phyloP scores from a whole-genome alignment of 2,329 filamentous ascomycete species.

The Colletotrichum sidae region DNA sequence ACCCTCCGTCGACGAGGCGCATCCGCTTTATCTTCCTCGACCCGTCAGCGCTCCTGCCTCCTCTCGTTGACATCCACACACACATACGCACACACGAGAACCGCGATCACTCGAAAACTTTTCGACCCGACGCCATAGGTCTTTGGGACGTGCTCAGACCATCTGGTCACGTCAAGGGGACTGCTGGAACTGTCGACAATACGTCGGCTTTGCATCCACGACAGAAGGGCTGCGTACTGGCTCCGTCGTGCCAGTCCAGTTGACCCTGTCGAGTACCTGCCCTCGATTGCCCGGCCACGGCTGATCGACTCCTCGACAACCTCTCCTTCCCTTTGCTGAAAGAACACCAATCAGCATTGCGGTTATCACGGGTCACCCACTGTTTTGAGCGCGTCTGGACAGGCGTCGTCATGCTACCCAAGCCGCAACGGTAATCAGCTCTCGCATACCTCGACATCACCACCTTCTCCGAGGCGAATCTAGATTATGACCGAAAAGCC shows the following conservation, averaged over 20 bases:
- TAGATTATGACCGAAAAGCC: constrained; percentile 74
- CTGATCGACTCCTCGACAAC: constrained; percentile 7
- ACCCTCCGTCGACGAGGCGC: constrained; percentile 46
- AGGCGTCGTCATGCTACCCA: constrained; percentile 71
- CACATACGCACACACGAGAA: constrained; percentile 38
- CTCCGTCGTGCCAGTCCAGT: constrained; percentile 8
- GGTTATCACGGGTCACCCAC: constrained; percentile 20
- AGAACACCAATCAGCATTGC: constrained; percentile 25
- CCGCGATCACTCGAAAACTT: constrained; percentile 39
- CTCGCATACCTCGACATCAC: constrained; percentile 50
- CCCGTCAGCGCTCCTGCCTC: constrained; percentile 37
- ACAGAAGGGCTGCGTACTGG: constrained; percentile 1
- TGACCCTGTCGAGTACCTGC: constrained; percentile 19
- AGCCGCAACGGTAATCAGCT: constrained; percentile 62
- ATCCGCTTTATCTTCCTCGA: constrained; percentile 42
- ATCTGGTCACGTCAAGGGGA: background rate
- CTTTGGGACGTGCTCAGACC: no score
- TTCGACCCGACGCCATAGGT: constrained; percentile 17
- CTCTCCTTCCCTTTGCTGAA: constrained; percentile 24
- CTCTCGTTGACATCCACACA: constrained; percentile 38
- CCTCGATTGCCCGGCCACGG: constrained; percentile 11
- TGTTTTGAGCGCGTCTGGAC: constrained; percentile 51
- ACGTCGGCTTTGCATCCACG: constrained; percentile 5
- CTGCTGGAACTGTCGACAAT: background rate
- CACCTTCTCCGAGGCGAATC: constrained; percentile 55